These are phyloP conservation scores for Cordyceps cicadae DNA, from an alignment of 2,329 filamentous ascomycete species.

Conservation along the genomic window DNA sequence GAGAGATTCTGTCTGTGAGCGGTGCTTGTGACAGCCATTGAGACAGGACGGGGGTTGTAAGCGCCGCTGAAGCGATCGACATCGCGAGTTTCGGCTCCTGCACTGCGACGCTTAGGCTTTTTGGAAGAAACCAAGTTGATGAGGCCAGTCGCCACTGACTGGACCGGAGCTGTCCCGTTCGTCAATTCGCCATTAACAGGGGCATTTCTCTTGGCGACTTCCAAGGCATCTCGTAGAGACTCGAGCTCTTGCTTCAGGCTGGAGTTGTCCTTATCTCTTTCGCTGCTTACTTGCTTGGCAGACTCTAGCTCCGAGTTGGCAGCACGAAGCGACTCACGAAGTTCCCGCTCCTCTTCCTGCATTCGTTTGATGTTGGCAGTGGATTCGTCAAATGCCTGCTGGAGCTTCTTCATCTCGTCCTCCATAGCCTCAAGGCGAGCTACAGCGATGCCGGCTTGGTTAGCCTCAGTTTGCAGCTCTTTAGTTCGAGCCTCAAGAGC, in stretches of 20 bases:
- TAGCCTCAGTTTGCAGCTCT: conserved; percentile 91
- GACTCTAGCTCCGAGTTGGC: conserved; percentile 76
- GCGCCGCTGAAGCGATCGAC: conserved; percentile 84
- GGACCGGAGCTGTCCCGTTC: conserved; percentile 32
- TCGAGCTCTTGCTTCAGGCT: conserved; percentile 79
- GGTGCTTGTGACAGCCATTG: conserved; percentile 74
- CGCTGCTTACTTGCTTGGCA: conserved; percentile 64
- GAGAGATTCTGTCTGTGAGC: conserved; percentile 63
- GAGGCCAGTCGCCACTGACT: conserved; percentile 60
- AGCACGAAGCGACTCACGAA: conserved; percentile 72
- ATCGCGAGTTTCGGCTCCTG: conserved; percentile 75
- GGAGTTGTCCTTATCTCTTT: conserved; percentile 77
- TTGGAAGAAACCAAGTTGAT: conserved; percentile 97
- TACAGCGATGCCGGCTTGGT: conserved; percentile 92
- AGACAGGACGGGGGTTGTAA: conserved; percentile 91
- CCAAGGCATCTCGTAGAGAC: conserved; percentile 87
- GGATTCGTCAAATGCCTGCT: conserved; percentile 83
- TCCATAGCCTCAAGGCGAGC: conserved; percentile 87
- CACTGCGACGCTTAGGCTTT: conserved; percentile 92
- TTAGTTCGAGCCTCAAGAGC: conserved; percentile 82
- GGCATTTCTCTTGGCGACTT: conserved; percentile 69
- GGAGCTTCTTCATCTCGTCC: conserved; percentile 88
- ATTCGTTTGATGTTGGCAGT: conserved; percentile 84
- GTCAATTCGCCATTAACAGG: conserved; percentile 59
- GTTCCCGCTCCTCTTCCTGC: conserved; percentile 83